Base-by-base conservation (phyloP, 2,329 filamentous ascomycete species). In the Microcyclospora tardicrescens region DNA sequence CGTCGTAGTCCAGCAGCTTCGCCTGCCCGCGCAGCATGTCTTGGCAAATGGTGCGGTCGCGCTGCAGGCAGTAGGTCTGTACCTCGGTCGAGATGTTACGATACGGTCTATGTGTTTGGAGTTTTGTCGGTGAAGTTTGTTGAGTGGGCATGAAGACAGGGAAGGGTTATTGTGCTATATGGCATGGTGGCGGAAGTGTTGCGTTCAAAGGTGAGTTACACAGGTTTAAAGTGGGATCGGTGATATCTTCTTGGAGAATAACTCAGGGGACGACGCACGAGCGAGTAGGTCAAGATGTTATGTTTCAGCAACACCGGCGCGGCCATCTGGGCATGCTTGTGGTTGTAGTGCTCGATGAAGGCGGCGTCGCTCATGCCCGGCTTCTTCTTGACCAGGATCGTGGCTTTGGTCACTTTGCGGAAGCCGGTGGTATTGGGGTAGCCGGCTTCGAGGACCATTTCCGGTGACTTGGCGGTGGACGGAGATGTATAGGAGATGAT, bases 301-400 rank as follows among this genome's bases (percentile, higher is more conserved):
- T 67, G 64, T 30, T 60, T 59, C 41, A 62, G 53, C 28, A 67
- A 50, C 10, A 67, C 61, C 1, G 60, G 61, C 12, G 64, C 61
- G 5, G 65, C 65, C 41, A 59, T 53, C 38, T 64, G 60, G 8
- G 64, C 63, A 43, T 67, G 64, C 24, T 58, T 56, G 46, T 60
- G 56, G 47, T 66, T 67, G 57, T 67, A 67, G 43, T 66, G 62
- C 24, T 61, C 50, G 43, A 67, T 59, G 44, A 67, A 67, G 38
- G 58, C 62, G 5, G 47, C 59, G 44, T 67, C 64, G 33, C 56
- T 61, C 54, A 67, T 60, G 48, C 58, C 63, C 8, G 61, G 53
- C 41, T 66, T 66, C 53, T 67, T 67, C 49, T 65, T 65, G 35
- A 67, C 57, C 38, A 66, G 50, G 30, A 68, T 61, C 10, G 63